These are phyloP conservation scores for Lophiotrema nucula DNA, from an alignment of 495 filamentous ascomycete species.

Conservation along the genomic window DNA sequence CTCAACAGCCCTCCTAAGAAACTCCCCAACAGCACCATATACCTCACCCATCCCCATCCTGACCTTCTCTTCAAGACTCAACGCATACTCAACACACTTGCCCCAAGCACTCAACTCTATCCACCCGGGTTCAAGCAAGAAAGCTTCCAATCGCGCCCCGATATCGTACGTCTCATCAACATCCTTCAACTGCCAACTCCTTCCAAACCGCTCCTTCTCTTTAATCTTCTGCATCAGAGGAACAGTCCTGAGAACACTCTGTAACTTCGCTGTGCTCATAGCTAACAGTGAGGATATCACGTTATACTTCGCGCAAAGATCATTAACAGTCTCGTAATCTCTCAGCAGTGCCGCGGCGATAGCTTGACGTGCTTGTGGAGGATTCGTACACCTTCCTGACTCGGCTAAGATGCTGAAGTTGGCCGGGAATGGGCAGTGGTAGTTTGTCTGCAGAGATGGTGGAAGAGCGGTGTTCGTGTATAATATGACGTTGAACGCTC, in stretches of 20 bases:
- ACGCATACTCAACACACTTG: not conserved
- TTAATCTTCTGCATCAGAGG: not conserved
- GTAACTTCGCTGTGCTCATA: not conserved
- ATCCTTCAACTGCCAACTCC: conserved; percentile 2
- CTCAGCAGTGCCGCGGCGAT: not conserved
- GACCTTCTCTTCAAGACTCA: not conserved
- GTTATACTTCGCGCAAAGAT: conserved; percentile 1
- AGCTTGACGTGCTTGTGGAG: conserved; percentile 1
- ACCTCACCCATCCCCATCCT: not conserved
- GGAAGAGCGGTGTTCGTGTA: not conserved
- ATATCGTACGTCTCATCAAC: conserved; percentile 4
- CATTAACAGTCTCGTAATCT: not conserved
- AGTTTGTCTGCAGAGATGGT: too few relatives aligned
- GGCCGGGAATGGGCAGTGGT: not conserved
- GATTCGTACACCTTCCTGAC: not conserved
- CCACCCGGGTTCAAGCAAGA: not conserved
- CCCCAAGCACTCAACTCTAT: not conserved
- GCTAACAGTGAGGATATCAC: not conserved
- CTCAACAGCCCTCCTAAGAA: conserved; percentile 3
- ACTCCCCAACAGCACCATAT: conserved; percentile 3
- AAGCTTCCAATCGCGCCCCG: not conserved
- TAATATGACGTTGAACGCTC: not conserved
- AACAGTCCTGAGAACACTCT: not conserved
- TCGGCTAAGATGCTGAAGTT: not conserved
- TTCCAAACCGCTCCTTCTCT: not conserved